phyloP scores from a whole-genome alignment of 2,329 filamentous ascomycete genomes.

The Aspergillus neoniger region DNA sequence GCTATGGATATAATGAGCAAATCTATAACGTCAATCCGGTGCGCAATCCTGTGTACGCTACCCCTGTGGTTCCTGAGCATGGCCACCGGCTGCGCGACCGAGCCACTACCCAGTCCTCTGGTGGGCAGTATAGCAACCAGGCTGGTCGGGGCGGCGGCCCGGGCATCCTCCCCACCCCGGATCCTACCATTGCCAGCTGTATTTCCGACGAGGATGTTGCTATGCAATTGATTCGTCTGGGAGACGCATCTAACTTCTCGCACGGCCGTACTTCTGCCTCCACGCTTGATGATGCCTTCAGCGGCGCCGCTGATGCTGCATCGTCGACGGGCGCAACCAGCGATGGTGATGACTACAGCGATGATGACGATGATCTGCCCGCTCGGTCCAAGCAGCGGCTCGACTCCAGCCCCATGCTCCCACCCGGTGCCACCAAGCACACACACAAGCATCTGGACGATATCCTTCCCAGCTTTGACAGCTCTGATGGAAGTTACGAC shows the following conservation, averaged over 20 bases:
- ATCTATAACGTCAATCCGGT: conserved; percentile 37
- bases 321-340: conserved; percentile 85
- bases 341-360: conserved; percentile 66
- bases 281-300: conserved; percentile 89
- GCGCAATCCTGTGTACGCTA: conserved; percentile 58
- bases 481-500: conserved; percentile 63
- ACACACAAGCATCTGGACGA: conserved; percentile 54
- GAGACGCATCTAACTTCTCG: conserved; percentile 90
- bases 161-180: conserved; percentile 83
- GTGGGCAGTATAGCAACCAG: conserved; percentile 42
- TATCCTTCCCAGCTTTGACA: conserved; percentile 59
- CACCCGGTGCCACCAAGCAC: conserved; percentile 49
- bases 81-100: conserved; percentile 68
- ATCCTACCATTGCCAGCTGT: conserved; percentile 94
- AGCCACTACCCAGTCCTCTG: conserved; percentile 54
- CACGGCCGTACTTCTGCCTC: conserved; percentile 92
- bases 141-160: conserved; percentile 43
- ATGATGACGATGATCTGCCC: conserved; percentile 61
- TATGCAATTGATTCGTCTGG: conserved; percentile 92
- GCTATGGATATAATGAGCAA: conserved; percentile 60
- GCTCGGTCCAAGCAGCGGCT: conserved; percentile 45
- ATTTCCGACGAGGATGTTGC: conserved; percentile 98
- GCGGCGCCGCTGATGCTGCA: conserved; percentile 79
- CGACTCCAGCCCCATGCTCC: conserved; percentile 46
- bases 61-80: conserved; percentile 58